These are phyloP conservation scores for Suhomyces faveliae DNA, from an alignment of 805 yeast genomes.

Conservation along the genomic window DNA sequence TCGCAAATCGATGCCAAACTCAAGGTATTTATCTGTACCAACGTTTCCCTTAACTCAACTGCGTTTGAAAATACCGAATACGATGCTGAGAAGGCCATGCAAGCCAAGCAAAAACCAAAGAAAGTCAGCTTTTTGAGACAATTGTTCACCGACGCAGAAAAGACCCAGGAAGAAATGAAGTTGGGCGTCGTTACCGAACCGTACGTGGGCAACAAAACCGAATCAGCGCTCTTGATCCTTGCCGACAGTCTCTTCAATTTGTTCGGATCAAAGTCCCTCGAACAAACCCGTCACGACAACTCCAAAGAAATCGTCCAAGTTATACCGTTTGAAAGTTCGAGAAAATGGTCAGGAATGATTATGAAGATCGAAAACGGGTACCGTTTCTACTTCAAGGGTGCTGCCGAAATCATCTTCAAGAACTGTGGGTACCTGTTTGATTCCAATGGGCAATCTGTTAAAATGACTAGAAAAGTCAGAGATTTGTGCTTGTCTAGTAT, in stretches of 20 bases:
- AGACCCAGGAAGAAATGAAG: slow-evolving; percentile 8
- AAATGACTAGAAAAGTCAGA: slow-evolving; percentile 30
- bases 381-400: slow-evolving; percentile 83
- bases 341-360: slow-evolving; percentile 90
- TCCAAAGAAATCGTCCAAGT: slow-evolving; percentile 53
- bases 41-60: slow-evolving; percentile 78
- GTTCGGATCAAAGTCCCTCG: slow-evolving; percentile 44
- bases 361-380: slow-evolving; percentile 48
- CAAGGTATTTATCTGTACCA: slow-evolving; percentile 38
- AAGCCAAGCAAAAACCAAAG: slow-evolving; percentile 29
- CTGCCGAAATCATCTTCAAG: slow-evolving; percentile 80
- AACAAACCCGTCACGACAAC: slow-evolving; percentile 29
- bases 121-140: slow-evolving; percentile 27
- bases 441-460: slow-evolving; percentile 26
- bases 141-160: slow-evolving; percentile 16
- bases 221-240: slow-evolving; percentile 75
- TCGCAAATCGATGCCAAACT: slow-evolving; percentile 20
- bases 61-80: slow-evolving; percentile 75
- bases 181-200: slow-evolving; percentile 45
- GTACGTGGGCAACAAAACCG: slow-evolving; percentile 91
- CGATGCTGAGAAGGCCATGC: slow-evolving; percentile 29
- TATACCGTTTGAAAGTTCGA: slow-evolving; percentile 86
- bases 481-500: slow-evolving; percentile 31
- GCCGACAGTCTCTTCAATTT: slow-evolving; percentile 58
- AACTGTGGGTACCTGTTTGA: slow-evolving; percentile 47